Evolutionary conservation across 169 alveolate species (phyloP).

Genomic region (Cryptosporidium meleagridis): DNA sequence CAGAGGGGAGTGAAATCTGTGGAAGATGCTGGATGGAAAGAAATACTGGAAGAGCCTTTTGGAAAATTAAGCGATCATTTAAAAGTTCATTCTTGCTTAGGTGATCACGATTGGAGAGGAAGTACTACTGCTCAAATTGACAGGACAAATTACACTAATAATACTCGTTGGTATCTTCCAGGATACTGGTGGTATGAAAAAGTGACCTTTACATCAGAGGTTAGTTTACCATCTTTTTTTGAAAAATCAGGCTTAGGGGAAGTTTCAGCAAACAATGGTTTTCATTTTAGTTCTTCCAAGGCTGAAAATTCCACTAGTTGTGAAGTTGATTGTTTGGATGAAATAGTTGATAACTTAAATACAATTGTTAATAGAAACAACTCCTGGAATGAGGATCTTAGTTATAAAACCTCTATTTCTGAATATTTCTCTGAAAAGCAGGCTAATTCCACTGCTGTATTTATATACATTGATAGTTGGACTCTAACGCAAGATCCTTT

Average conservation of each 20-base stretch:
- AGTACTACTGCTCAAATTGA: conserved; percentile 45
- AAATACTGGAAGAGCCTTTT: conserved; percentile 48
- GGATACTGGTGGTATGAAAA: conserved; percentile 75
- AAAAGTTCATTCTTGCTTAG: conserved; percentile 69
- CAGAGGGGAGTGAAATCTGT: conserved; percentile 36
- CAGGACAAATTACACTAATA: conserved; percentile 4
- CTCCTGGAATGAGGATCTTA: conserved; percentile 10
- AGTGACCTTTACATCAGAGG: background rate
- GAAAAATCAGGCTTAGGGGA: background rate
- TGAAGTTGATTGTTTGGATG: conserved; percentile 13
- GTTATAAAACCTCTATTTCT: conserved; percentile 26
- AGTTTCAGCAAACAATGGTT: background rate
- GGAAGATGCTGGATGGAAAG: conserved; percentile 28
- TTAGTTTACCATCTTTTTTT: background rate
- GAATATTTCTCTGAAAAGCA: conserved; percentile 14
- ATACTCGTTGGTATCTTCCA: conserved; percentile 51
- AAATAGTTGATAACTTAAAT: conserved; percentile 3
- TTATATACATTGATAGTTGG: conserved; percentile 57
- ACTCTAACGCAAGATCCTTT: conserved; percentile 58
- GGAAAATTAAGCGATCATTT: background rate
- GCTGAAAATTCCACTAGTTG: background rate
- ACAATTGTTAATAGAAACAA: conserved; percentile 9
- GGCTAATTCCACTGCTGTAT: conserved; percentile 35
- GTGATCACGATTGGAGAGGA: conserved; percentile 71
- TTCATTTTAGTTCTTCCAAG: conserved; percentile 5